Evolutionary conservation across 2,329 filamentous ascomycete genomes (phyloP).

Genomic region (Teratosphaeria viscida): DNA sequence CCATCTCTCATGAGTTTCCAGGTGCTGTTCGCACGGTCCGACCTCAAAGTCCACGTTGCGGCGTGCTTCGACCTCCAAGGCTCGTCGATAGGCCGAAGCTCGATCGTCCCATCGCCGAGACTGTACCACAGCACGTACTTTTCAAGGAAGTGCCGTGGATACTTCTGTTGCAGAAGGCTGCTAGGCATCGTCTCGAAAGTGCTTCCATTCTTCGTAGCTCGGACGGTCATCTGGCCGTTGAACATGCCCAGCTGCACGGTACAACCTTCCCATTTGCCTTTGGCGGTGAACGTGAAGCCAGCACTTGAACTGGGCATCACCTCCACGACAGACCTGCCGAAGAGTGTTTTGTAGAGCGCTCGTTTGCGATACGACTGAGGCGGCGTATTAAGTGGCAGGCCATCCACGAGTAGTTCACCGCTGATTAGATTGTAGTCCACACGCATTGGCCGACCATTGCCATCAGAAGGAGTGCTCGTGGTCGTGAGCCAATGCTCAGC

Average conservation of each 20-base stretch:
- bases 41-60: slow-evolving; percentile 7
- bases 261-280: slow-evolving; percentile 28
- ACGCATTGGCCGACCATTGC: slow-evolving; percentile 23
- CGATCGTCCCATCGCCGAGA: slow-evolving; percentile 33
- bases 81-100: slow-evolving; percentile 35
- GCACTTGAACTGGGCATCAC: slow-evolving; percentile 39
- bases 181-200: slow-evolving; percentile 18
- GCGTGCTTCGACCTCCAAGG: slow-evolving; percentile 10
- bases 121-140: slow-evolving; percentile 53
- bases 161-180: slow-evolving; percentile 29
- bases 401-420: slow-evolving; percentile 41
- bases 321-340: slow-evolving; percentile 44
- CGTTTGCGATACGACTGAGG: slow-evolving; percentile 42
- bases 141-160: slow-evolving; percentile 42
- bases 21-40: background rate
- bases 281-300: slow-evolving; percentile 45
- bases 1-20: slow-evolving; percentile 31
- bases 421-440: slow-evolving; percentile 38
- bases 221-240: slow-evolving; percentile 22
- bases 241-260: slow-evolving; percentile 47
- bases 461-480: slow-evolving; percentile 13
- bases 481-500: slow-evolving; percentile 17
- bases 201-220: slow-evolving; percentile 22
- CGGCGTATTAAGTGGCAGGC: slow-evolving; percentile 41
- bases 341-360: slow-evolving; percentile 38